A percentile compares a stretch with the other conserved stretches of the same genome.
Conservation (phyloP, 495 filamentous ascomycete species). For the Neurospora sp. region DNA sequence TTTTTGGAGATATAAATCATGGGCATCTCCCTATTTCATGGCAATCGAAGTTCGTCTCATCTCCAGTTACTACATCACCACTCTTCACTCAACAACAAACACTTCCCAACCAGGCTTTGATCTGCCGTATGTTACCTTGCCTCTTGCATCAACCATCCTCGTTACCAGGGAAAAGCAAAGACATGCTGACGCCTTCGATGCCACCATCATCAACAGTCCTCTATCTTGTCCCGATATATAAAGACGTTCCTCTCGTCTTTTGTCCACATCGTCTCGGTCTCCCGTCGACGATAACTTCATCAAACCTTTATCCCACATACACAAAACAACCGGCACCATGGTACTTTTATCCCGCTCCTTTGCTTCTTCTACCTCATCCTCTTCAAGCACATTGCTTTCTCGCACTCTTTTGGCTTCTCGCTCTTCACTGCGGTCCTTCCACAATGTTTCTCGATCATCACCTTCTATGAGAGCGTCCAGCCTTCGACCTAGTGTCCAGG, state of each 20-base stretch:
- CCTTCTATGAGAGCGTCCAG: neutral
- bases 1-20: neutral
- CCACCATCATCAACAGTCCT: neutral
- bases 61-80: neutral
- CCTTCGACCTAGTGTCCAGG: neutral
- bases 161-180: neutral
- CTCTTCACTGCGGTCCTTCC: conserved; percentile 18
- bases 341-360: conserved; percentile 37
- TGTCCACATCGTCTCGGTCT: neutral
- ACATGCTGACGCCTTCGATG: neutral
- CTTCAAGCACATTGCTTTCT: conserved; percentile 12
- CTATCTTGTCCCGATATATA: neutral
- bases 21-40: neutral
- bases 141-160: neutral
- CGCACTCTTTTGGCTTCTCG: conserved; percentile 6
- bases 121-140: neutral
- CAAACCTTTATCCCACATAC: neutral
- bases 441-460: neutral
- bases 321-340: conserved; percentile 35
- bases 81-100: neutral
- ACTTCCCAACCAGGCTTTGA: neutral
- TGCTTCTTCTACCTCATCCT: conserved; percentile 22
- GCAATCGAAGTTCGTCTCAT: neutral
- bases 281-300: neutral
- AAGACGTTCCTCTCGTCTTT: neutral